Evolutionary conservation across 306 rosid genomes (phyloP).

Genomic region (cucumber (Cucumis sativus)): DNA sequence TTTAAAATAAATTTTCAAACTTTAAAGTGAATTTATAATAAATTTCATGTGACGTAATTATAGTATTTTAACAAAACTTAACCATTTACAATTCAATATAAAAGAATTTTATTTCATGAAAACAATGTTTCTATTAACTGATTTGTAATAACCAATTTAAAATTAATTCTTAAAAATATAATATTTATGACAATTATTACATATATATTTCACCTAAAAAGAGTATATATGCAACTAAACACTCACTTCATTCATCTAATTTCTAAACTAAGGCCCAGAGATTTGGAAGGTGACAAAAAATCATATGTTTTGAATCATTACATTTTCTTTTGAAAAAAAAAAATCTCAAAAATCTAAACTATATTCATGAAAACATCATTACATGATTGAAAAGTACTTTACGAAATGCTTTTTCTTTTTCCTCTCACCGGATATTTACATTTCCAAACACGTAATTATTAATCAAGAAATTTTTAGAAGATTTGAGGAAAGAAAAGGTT

Average conservation of each 20-base stretch:
- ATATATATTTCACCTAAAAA: too few species aligned
- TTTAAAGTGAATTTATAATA: too few species aligned
- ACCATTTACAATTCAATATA: too few species aligned
- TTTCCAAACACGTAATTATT: not conserved
- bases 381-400: not conserved
- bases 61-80: too few species aligned
- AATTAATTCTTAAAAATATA: too few species aligned
- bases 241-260: not conserved
- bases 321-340: not conserved
- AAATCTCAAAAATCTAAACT: not conserved
- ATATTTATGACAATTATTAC: too few species aligned
- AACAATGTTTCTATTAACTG: too few species aligned
- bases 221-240: not conserved
- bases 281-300: not conserved
- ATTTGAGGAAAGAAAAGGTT: not conserved
- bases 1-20: too few species aligned
- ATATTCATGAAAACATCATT: not conserved
- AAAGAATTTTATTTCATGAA: too few species aligned
- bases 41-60: too few species aligned
- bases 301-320: not conserved
- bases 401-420: not conserved
- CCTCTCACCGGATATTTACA: not conserved
- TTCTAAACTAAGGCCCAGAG: not conserved
- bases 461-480: not conserved
- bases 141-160: too few species aligned